Evolutionary conservation across 345 rosid genomes (phyloP).

Genomic region (Cardamine chenopodiifolia): DNA sequence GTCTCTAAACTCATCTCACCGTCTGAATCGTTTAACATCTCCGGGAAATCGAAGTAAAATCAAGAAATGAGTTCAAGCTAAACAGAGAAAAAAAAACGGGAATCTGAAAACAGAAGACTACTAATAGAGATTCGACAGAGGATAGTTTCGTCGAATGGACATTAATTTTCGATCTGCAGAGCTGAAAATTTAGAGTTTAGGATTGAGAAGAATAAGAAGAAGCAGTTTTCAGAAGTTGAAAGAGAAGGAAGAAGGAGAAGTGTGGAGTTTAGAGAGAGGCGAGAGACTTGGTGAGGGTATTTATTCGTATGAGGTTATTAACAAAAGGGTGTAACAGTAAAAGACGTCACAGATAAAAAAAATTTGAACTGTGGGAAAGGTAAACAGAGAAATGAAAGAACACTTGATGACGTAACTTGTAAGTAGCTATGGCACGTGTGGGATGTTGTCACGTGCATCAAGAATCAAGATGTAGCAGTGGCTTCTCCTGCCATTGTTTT

Average conservation of each 20-base stretch:
- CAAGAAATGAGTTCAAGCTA: neutral
- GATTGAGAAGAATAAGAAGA: constrained; percentile 5
- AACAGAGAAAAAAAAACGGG: neutral
- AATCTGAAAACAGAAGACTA: neutral
- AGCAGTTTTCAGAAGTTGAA: constrained; percentile 8
- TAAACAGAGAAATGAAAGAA: neutral
- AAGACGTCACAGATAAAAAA: constrained; percentile 12
- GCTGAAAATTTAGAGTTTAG: constrained; percentile 3
- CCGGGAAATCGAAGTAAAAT: neutral
- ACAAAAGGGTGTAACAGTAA: constrained; percentile 24
- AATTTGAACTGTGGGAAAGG: constrained; percentile 15
- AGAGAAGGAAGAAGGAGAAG: constrained; percentile 1
- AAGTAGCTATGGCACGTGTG: constrained; percentile 31
- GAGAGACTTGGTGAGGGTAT: constrained; percentile 39
- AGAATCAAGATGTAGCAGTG: constrained; percentile 1
- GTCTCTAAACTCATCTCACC: constrained; percentile 51
- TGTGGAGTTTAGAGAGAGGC: constrained; percentile 17
- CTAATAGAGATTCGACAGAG: neutral
- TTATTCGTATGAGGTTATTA: constrained; percentile 31
- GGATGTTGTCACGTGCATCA: constrained; percentile 40
- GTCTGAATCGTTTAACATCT: constrained; percentile 47
- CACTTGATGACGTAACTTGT: constrained; percentile 28
- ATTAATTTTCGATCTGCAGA: neutral
- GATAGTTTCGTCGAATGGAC: neutral
- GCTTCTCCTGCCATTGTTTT: neutral